Conservation (phyloP, 805 yeast species). For the Saccharomycodes ludwigii region DNA sequence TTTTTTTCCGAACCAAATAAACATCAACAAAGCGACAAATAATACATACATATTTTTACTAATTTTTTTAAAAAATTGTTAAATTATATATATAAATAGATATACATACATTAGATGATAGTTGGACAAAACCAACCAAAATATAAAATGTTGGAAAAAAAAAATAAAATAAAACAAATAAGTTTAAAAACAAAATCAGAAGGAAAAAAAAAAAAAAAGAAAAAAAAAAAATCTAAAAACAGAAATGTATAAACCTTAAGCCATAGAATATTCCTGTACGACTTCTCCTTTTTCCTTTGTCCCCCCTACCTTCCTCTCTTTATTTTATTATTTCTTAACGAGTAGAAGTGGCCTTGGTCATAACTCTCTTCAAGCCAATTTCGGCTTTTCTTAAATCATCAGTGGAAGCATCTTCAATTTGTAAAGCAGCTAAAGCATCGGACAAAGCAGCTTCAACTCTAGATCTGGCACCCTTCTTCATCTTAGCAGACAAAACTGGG, state of each 20-base stretch:
- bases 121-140: too few species aligned
- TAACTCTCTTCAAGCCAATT: slow-evolving; percentile 97
- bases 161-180: too few species aligned
- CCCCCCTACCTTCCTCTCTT: background rate
- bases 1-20: too few species aligned
- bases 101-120: too few species aligned
- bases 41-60: too few species aligned
- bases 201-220: background rate
- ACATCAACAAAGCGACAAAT: too few species aligned
- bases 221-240: background rate
- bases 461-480: slow-evolving; percentile 95
- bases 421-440: slow-evolving; percentile 96
- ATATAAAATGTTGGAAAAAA: too few species aligned
- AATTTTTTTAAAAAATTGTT: too few species aligned
- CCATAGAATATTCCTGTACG: background rate
- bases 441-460: slow-evolving; percentile 96
- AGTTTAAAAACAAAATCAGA: slow-evolving; percentile 1
- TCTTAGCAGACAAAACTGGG: slow-evolving; percentile 95
- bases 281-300: slow-evolving; percentile 1
- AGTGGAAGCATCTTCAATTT: slow-evolving; percentile 90
- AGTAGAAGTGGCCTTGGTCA: slow-evolving; percentile 97
- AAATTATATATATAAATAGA: too few species aligned
- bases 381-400: slow-evolving; percentile 99
- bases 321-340: slow-evolving; percentile 44
- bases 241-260: background rate